Evolutionary conservation across 2,329 filamentous ascomycete genomes (phyloP).

Genomic region (Talaromyces verruculosus): DNA sequence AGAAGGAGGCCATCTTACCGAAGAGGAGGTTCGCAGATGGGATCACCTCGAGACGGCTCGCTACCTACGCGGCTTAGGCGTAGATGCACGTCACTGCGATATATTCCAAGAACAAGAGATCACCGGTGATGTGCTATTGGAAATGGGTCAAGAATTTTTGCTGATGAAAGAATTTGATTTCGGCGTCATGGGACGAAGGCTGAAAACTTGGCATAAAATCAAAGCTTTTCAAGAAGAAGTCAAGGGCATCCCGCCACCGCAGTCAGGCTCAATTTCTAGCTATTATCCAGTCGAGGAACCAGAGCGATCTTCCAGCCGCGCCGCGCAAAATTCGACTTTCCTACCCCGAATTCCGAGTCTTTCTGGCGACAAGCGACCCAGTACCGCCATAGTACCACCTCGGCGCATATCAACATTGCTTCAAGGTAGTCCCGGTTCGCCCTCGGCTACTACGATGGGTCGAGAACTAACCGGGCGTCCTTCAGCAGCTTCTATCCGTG

Average conservation of each 20-base stretch:
- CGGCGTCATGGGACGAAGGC: conserved; percentile 80
- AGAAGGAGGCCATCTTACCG: conserved; percentile 68
- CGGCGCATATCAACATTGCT: conserved; percentile 31
- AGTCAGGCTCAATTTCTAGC: conserved; percentile 39
- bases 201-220: conserved; percentile 97
- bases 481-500: conserved; percentile 78
- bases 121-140: conserved; percentile 84
- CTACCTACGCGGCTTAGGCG: conserved; percentile 78
- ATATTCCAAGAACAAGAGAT: conserved; percentile 97
- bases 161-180: conserved; percentile 95
- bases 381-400: conserved; percentile 32
- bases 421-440: conserved; percentile 41
- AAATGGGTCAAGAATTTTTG: conserved; percentile 92
- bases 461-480: conserved; percentile 54
- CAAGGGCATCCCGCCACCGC: conserved; percentile 55
- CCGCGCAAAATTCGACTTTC: conserved; percentile 39
- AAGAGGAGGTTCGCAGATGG: conserved; percentile 77
- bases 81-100: conserved; percentile 87
- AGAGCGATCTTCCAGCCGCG: conserved; percentile 47
- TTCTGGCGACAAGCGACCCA: conserved; percentile 34
- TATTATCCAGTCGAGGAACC: conserved; percentile 43
- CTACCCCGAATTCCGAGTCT: conserved; percentile 47
- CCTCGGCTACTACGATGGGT: conserved; percentile 46
- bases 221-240: conserved; percentile 88
- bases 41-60: conserved; percentile 79